These are phyloP conservation scores for Yarrowia sp. DNA, from an alignment of 805 yeast genomes.

Conservation along the genomic window DNA sequence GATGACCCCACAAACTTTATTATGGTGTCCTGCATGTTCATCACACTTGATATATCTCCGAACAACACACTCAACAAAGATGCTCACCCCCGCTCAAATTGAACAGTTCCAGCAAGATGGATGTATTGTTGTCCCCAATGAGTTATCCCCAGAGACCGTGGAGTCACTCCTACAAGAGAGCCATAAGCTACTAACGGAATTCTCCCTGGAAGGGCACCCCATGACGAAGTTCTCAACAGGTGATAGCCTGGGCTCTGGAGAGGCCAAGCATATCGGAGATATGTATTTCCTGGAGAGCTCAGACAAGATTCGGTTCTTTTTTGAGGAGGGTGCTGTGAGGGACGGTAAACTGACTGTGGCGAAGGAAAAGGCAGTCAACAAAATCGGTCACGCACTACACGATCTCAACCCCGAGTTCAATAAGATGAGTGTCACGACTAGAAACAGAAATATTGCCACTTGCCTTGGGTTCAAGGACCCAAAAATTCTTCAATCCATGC, in stretches of 20 bases:
- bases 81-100: constrained; percentile 49
- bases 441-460: constrained; percentile 50
- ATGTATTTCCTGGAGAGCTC: constrained; percentile 65
- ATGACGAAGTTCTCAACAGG: constrained; percentile 65
- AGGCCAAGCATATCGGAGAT: constrained; percentile 64
- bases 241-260: constrained; percentile 38
- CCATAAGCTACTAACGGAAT: constrained; percentile 44
- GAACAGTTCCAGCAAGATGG: constrained; percentile 52
- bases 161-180: constrained; percentile 44
- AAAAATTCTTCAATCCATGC: constrained; percentile 71
- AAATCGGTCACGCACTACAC: constrained; percentile 77
- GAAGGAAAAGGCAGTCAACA: constrained; percentile 59
- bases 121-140: constrained; percentile 56
- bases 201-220: constrained; percentile 60
- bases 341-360: constrained; percentile 52
- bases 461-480: constrained; percentile 59
- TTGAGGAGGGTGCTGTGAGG: constrained; percentile 63
- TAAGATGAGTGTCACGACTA: constrained; percentile 49
- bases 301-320: constrained; percentile 64
- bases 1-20: background rate
- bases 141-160: constrained; percentile 46
- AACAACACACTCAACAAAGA: background rate
- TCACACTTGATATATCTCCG: background rate
- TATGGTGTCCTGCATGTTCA: background rate
- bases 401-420: constrained; percentile 50